Base-by-base conservation (phyloP, 1,284 basidiomycete species). In the Cryptococcus sp. region DNA sequence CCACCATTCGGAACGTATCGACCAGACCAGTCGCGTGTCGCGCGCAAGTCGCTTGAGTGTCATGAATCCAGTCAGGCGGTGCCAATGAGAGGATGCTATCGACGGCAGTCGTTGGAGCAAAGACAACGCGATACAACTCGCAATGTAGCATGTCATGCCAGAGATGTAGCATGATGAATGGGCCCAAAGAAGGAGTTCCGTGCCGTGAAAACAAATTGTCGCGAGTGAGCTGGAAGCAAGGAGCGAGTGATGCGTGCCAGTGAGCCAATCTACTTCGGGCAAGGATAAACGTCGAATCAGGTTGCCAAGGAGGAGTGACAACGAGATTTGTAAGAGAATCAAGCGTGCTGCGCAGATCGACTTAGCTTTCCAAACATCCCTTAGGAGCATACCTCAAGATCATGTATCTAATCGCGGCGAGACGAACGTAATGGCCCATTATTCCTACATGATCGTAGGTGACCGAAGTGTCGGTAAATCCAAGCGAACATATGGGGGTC, bases 121-220 rank as follows among this genome's bases (percentile, higher is more conserved):
- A 35, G 7, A 35, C 30, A 35, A 35, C 30, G 30, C 30, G 30
- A 35, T 35, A 35, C 30, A 51, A 13, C 35, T 51, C 50, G 50
- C 50, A 30, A 19, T 38, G 50, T 20, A 51, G 25, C 30, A 38
- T 35, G 38, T 51, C 42, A 35, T 54, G 27, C 52, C 52, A 54
- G 42, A 54, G 41, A 35, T 54, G 52, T 27, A 54, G 25, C 52
- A 54, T 54, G 42, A 46, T 35, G 25, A 54, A 39, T 11, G 52
- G 42, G 13, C 23, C 41, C 15, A 54, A 17, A 19, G 22, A 19
- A 35, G 22, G 13, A 17, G 41, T 22, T 5, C 42, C 41, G 35
- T 54, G 42, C 13, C 52, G 42, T n/a, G 43, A 41, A 17, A 54
- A 54, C 25, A 54, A 20, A 15, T 23, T 47, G 27, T 54, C 52